Base-by-base conservation (phyloP, 148 eudicot genomes). In the Vaccinium myrtillus region DNA sequence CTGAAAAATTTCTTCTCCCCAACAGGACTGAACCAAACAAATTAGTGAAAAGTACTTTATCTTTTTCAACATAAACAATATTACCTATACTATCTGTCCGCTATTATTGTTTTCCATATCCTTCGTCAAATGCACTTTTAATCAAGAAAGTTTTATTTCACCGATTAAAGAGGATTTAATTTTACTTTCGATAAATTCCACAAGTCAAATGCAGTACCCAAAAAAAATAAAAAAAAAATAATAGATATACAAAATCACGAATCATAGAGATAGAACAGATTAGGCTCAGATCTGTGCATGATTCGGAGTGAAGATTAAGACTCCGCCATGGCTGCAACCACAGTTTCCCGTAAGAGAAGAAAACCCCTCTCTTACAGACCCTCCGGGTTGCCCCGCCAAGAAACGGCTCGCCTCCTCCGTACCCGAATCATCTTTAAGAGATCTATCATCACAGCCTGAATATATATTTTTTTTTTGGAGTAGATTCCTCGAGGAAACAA, bases 241-340 rank as follows among this genome's bases (percentile, higher is more conserved):
- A 70, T 14, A 36, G 39, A 36, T 36, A 36, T 36, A 43, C 46
- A 43, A 43, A 43, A 43, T 43, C 46, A 43, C 46, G 46, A 43
- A 43, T 43, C 5, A 43, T 43, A 43, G 46, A 43, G 46, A 43
- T 5, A 43, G 46, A 43, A 43, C 5, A 46, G 13, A 39, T 46
- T 15, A 76, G 79, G 77, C 77, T 73, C 50, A 39, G 77, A 73
- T 73, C 77, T 76, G 79, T 46, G 27, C 0, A 76, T 19, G 54
- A 76, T 76, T 19, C 1, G 11, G 25, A 11, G 9, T 3, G 55
- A 76, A 76, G 50, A 21, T 48, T 8, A 10, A 21, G 14, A 69
- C 74, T 76, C 79, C 54, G 55, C 79, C 79, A 48, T 48, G 79
- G 79, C 79, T 76, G 79, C 79, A 76, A 76, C 79, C 79, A n/a